These are phyloP conservation scores for Clavaria fumosa DNA, from an alignment of 768 basidiomycete genomes.

Conservation along the genomic window DNA sequence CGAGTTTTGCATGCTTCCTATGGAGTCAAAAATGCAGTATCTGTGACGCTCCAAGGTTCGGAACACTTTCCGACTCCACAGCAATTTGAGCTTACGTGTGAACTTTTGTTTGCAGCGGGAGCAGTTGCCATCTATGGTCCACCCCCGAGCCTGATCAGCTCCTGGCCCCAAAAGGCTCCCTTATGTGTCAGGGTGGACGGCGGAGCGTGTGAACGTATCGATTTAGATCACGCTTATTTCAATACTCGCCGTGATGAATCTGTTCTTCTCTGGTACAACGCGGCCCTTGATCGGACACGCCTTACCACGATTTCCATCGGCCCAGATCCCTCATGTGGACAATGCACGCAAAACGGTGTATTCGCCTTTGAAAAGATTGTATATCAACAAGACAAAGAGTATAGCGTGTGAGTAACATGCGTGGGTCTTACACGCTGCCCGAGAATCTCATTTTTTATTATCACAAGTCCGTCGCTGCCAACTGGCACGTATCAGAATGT, in stretches of 20 bases:
- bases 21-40: not conserved
- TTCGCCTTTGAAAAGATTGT: not conserved
- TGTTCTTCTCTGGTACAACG: not conserved
- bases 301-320: not conserved
- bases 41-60: not conserved
- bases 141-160: not conserved
- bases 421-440: not conserved
- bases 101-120: not conserved
- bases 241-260: not conserved
- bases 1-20: not conserved
- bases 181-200: not conserved
- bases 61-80: no score
- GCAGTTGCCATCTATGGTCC: not conserved
- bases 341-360: not conserved
- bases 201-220: not conserved
- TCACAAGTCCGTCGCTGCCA: not conserved
- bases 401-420: not conserved
- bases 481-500: not conserved
- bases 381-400: not conserved
- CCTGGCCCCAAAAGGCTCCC: not conserved
- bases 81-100: not conserved
- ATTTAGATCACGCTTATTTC: not conserved
- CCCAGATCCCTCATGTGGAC: not conserved
- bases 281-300: not conserved
- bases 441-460: not conserved